These are phyloP conservation scores for Ceratocystiopsis sp. DNA, from an alignment of 2,329 filamentous ascomycete species.

Conservation along the genomic window DNA sequence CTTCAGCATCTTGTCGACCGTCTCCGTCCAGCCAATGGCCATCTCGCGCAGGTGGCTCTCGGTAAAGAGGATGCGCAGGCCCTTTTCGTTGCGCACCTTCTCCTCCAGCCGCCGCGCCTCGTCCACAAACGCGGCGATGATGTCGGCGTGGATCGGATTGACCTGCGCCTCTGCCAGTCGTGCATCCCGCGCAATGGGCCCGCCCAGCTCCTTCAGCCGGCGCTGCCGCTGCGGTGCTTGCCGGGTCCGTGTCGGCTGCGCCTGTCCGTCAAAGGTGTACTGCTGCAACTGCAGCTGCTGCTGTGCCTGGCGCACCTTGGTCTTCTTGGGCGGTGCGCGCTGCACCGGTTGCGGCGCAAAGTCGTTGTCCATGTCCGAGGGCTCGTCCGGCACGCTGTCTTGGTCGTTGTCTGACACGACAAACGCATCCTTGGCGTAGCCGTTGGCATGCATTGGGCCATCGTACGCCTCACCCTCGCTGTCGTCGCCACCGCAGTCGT, in stretches of 20 bases:
- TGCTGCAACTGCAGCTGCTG: conserved; percentile 6
- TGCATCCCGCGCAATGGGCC: conserved; percentile 40
- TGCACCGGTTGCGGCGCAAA: conserved; percentile 8
- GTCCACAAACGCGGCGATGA: conserved; percentile 48
- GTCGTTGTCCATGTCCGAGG: conserved; percentile 23
- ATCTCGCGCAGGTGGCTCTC: conserved; percentile 56
- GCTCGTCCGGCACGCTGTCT: conserved; percentile 14
- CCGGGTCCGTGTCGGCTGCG: neutral
- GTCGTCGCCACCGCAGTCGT: conserved; percentile 18
- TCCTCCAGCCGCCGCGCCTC: conserved; percentile 45
- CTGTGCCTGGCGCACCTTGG: neutral
- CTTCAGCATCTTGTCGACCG: conserved; percentile 39
- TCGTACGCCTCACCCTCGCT: conserved; percentile 21
- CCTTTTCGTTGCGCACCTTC: conserved; percentile 40
- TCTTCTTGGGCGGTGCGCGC: neutral
- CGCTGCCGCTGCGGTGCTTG: conserved; percentile 13
- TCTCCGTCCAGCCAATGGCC: conserved; percentile 51
- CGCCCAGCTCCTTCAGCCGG: conserved; percentile 26
- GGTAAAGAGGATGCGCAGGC: conserved; percentile 46
- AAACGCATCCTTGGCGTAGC: conserved; percentile 27
- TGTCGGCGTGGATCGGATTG: conserved; percentile 34
- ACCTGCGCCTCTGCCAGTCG: conserved; percentile 26
- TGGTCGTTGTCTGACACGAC: conserved; percentile 22
- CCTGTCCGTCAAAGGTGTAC: conserved; percentile 1
- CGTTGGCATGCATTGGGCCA: conserved; percentile 19